Conservation (phyloP, 2,329 filamentous ascomycete species). For the Trichophyton schoenleinii region DNA sequence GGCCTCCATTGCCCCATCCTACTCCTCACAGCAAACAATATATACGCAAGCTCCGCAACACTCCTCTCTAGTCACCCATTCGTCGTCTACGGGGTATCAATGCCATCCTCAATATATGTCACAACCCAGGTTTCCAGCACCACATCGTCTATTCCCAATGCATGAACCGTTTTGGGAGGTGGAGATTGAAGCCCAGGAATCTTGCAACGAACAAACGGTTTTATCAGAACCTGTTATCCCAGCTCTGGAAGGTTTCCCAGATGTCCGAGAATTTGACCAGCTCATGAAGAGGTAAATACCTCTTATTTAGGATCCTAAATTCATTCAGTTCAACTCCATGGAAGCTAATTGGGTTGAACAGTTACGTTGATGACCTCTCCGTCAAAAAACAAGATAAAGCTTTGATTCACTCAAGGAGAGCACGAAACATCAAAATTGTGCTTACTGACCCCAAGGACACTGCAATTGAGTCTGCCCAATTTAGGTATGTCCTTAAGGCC, state of each 20-base stretch:
- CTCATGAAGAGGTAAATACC: constrained; percentile 31
- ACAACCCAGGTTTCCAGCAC: constrained; percentile 21
- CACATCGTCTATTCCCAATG: constrained; percentile 23
- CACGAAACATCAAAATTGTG: constrained; percentile 36
- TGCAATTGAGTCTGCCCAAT: constrained; percentile 39
- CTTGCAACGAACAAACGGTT: constrained; percentile 32
- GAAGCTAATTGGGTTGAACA: constrained; percentile 14
- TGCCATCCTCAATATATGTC: constrained; percentile 24
- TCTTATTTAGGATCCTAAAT: background rate
- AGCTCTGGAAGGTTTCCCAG: constrained; percentile 33
- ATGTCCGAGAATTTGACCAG: constrained; percentile 35
- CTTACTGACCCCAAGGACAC: constrained; percentile 40
- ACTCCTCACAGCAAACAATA: constrained; percentile 23
- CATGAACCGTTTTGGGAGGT: constrained; percentile 26
- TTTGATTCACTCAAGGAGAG: constrained; percentile 37
- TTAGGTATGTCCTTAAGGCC: constrained; percentile 25
- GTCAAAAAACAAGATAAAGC: constrained; percentile 42
- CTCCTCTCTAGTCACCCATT: constrained; percentile 15
- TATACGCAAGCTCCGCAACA: constrained; percentile 24
- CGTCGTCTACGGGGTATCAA: constrained; percentile 18
- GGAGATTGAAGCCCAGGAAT: constrained; percentile 35
- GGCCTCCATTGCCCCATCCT: constrained; percentile 21
- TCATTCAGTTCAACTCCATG: background rate
- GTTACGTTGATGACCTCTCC: constrained; percentile 39
- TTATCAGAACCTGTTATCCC: constrained; percentile 34